These are phyloP conservation scores for Erodium texanum DNA, from an alignment of 441 rosid species.

Conservation along the genomic window DNA sequence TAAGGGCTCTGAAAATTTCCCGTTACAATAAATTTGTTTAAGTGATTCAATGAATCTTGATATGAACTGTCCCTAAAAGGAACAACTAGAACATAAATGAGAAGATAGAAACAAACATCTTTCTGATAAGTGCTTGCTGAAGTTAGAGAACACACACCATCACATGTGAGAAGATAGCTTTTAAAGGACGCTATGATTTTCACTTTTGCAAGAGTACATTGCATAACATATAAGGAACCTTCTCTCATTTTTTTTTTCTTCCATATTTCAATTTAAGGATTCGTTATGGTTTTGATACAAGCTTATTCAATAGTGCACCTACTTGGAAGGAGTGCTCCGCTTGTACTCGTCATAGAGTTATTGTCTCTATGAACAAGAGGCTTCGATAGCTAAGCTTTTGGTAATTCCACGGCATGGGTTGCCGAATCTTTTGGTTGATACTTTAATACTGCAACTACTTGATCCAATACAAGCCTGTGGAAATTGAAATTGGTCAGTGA, in stretches of 20 bases:
- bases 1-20: slow-evolving; percentile 19
- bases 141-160: background rate
- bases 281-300: background rate
- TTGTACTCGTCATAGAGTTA: slow-evolving; percentile 13
- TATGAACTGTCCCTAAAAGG: slow-evolving; percentile 1
- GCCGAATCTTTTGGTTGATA: slow-evolving; percentile 52
- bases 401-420: slow-evolving; percentile 64
- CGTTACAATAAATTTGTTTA: slow-evolving; percentile 5
- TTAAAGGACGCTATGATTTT: background rate
- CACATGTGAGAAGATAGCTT: background rate
- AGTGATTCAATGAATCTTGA: background rate
- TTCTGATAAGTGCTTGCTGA: background rate
- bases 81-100: background rate
- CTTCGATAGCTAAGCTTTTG: slow-evolving; percentile 88
- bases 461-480: slow-evolving; percentile 78
- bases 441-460: slow-evolving; percentile 58
- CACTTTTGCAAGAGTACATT: background rate
- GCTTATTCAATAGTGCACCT: background rate
- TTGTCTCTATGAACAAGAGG: slow-evolving; percentile 46
- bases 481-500: slow-evolving; percentile 11
- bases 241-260: background rate
- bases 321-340: background rate
- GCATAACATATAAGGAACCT: background rate
- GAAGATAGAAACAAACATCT: slow-evolving; percentile 4
- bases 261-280: background rate